These are phyloP conservation scores for Papilionanthe hybrid DNA, from an alignment of 116 monocot genomes.

Conservation along the genomic window DNA sequence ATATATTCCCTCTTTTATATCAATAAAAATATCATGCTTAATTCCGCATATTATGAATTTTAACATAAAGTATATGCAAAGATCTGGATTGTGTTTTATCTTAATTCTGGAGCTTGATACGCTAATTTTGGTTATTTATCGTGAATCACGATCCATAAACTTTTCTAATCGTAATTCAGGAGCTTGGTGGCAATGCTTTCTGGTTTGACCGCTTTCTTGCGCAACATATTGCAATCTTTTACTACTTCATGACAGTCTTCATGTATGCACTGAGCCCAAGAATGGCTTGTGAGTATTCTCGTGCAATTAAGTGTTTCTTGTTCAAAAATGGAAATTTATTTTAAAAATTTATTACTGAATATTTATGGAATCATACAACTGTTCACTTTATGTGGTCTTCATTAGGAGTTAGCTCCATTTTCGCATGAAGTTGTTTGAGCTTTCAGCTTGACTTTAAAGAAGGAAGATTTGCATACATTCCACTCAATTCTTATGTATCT, in stretches of 20 bases:
- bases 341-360: too few relatives aligned
- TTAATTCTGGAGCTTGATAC: not conserved
- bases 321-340: not conserved
- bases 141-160: too few relatives aligned
- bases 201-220: conserved; percentile 92
- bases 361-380: not conserved
- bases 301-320: not conserved
- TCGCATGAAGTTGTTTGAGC: not conserved
- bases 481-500: too few relatives aligned
- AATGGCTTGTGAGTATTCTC: conserved; percentile 88
- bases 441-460: not conserved
- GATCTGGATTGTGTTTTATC: not conserved
- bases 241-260: conserved; percentile 88
- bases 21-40: too few relatives aligned
- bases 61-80: not conserved
- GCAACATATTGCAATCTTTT: conserved; percentile 71
- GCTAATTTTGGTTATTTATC: not conserved
- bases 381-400: not conserved
- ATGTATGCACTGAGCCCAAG: conserved; percentile 93
- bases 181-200: conserved; percentile 77
- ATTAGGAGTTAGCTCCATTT: not conserved
- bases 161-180: conserved; percentile 36
- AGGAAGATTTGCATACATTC: too few relatives aligned
- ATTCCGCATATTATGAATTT: too few relatives aligned
- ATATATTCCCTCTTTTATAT: too few relatives aligned